A percentile compares a stretch with the other conserved stretches of the same genome.
These are phyloP conservation scores for Spironucleus salmonicida DNA, from an alignment of 208 protist species.

Conservation along the genomic window DNA sequence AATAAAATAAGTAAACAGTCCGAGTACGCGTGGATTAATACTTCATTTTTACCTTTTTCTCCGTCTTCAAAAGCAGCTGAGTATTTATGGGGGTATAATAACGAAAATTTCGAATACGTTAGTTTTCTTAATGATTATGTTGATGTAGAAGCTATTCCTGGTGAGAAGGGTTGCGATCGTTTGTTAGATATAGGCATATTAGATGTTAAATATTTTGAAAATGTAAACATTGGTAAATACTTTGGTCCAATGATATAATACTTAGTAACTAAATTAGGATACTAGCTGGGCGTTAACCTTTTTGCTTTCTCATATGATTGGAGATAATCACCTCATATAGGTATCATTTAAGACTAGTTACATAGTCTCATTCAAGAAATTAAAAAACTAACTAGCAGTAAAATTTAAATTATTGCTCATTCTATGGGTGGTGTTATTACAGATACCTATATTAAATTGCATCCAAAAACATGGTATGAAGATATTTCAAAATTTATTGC, in stretches of 20 bases:
- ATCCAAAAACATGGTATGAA: constrained; percentile 3
- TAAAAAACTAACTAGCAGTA: background rate
- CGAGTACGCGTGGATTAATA: too few species aligned
- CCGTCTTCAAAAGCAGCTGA: too few species aligned
- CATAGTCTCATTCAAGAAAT: background rate
- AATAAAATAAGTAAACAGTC: too few species aligned
- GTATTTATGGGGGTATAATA: too few species aligned
- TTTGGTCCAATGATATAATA: background rate
- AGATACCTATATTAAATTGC: background rate
- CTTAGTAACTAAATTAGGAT: background rate
- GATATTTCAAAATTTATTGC: background rate
- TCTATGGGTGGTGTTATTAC: background rate
- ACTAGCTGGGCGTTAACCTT: background rate
- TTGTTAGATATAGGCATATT: background rate
- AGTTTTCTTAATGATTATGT: background rate
- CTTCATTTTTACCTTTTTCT: too few species aligned
- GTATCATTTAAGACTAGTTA: background rate
- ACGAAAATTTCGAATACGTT: too few species aligned
- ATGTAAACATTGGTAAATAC: background rate
- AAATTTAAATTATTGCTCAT: background rate
- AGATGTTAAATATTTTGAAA: background rate
- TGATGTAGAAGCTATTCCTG: background rate
- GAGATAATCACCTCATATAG: background rate
- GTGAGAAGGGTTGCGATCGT: background rate
- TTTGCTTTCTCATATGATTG: background rate